These are phyloP conservation scores for Diophrys appendiculata DNA, from an alignment of 73 alveolate species.

Conservation along the genomic window DNA sequence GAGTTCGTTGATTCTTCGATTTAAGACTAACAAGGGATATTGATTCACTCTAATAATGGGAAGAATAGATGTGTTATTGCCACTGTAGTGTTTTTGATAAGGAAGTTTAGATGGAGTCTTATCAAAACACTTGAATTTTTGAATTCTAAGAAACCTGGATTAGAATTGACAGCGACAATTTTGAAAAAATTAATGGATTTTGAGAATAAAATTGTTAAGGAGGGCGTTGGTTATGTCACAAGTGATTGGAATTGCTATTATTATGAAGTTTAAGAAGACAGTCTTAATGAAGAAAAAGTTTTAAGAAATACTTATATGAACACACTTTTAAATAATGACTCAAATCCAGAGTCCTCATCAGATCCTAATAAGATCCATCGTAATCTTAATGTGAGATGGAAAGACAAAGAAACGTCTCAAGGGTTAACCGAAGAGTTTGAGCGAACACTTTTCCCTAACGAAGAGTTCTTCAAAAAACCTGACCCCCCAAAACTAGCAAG, in stretches of 20 bases:
- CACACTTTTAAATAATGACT: not conserved
- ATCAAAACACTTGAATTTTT: conserved; percentile 32
- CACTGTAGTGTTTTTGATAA: conserved; percentile 13
- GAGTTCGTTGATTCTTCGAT: not conserved
- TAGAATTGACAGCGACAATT: conserved; percentile 32
- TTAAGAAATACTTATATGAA: conserved; percentile 14
- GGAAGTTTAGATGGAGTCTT: conserved; percentile 34
- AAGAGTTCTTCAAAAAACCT: no score
- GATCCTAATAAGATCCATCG: no score
- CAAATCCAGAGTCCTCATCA: no score
- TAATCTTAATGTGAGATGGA: not conserved
- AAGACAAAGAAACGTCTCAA: not conserved
- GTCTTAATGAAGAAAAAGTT: conserved; percentile 10
- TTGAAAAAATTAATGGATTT: conserved; percentile 19
- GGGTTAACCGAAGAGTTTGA: not conserved
- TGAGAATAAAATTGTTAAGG: conserved; percentile 19
- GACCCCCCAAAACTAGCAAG: no score
- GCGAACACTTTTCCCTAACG: no score
- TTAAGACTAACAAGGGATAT: conserved; percentile 11
- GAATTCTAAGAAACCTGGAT: conserved; percentile 37
- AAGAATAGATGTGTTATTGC: conserved; percentile 41
- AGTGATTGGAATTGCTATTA: conserved; percentile 34
- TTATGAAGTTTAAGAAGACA: conserved; percentile 1
- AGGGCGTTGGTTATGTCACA: conserved; percentile 8
- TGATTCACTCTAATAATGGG: conserved; percentile 44